These are phyloP conservation scores for Zangia roseola DNA, from an alignment of 768 basidiomycete genomes.

Conservation along the genomic window DNA sequence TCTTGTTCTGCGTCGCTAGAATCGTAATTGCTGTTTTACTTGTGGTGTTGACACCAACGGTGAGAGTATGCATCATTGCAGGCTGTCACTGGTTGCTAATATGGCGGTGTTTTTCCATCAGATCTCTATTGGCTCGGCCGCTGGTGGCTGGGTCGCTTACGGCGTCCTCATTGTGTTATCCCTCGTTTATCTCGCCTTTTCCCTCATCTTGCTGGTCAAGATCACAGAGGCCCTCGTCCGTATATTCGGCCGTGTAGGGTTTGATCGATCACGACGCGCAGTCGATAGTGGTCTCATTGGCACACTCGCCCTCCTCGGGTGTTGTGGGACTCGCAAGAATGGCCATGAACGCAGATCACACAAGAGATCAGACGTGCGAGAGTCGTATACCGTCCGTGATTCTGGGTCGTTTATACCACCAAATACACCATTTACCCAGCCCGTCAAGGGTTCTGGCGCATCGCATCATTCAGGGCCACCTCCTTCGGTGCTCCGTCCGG, in stretches of 20 bases:
- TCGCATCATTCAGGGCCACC: constrained; percentile 50
- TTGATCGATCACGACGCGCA: constrained; percentile 77
- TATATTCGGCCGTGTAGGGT: constrained; percentile 71
- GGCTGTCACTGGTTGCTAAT: constrained; percentile 4
- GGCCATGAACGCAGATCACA: constrained; percentile 22
- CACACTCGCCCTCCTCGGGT: constrained; percentile 69
- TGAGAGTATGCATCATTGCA: constrained; percentile 39
- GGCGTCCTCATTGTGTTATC: constrained; percentile 83
- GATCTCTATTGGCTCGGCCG: constrained; percentile 81
- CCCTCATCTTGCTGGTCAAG: constrained; percentile 82
- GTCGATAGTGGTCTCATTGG: constrained; percentile 89
- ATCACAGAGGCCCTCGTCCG: constrained; percentile 80
- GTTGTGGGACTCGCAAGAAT: constrained; percentile 54
- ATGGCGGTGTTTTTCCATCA: constrained; percentile 31
- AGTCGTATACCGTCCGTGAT: constrained; percentile 34
- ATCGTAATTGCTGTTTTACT: constrained; percentile 89
- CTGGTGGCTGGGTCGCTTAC: constrained; percentile 92
- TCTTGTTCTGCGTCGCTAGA: constrained; percentile 87
- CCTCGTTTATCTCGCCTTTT: constrained; percentile 80
- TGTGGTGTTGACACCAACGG: constrained; percentile 86
- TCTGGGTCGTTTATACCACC: constrained; percentile 53
- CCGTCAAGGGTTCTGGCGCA: constrained; percentile 29
- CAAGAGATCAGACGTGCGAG: constrained; percentile 26
- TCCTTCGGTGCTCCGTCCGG: constrained; percentile 73
- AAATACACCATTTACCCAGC: constrained; percentile 28